Evolutionary conservation across 2,329 filamentous ascomycete species (phyloP), one percentile per base, ranked within the genome.

Genomic region (Cordyceps pruinosa): DNA sequence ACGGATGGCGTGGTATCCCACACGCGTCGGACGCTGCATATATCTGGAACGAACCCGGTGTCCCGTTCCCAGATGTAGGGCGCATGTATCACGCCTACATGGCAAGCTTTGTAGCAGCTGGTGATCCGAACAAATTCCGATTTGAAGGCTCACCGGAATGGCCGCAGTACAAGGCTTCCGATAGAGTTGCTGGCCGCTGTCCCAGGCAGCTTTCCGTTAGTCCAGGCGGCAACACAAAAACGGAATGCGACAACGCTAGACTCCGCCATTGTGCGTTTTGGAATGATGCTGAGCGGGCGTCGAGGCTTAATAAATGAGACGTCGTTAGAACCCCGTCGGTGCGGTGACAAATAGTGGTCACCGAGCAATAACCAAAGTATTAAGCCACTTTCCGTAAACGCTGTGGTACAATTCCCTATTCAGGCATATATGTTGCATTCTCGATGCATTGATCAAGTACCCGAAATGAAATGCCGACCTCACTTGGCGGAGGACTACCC

Each of bases 71-170:
- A 0, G 70, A 72, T 19, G 63, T 73, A n/a, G 65, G 70, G 8
- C 67, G 68, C 21, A 23, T 69, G 0, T 73, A 72, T 34, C 72
- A 74, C 35, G 69, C 62, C 0, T 71, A 74, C 41, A 59, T 73
- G 44, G 63, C 71, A 1, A 74, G 70, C 35, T 74, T 74, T 49
- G 70, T 73, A 3, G 60, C 65, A 0, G 63, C 65, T 0, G 71
- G 72, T 1, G 62, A 74, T 55, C 72, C 72, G 0, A 73, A 73
- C 19, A 58, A 56, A 0, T 60, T 66, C 7, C 51, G 63, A 4
- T 57, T 48, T 35, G 19, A 50, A 2, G 62, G 62, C 1, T 60
- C 56, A 35, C 63, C 60, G 10, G 58, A 59, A 57, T 65, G 63
- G 64, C 69, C 66, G 4, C 58, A 23, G 30, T 70, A 71, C 42